Conservation (phyloP, 345 rosid species). For the thale cress (Arabidopsis thaliana) region DNA sequence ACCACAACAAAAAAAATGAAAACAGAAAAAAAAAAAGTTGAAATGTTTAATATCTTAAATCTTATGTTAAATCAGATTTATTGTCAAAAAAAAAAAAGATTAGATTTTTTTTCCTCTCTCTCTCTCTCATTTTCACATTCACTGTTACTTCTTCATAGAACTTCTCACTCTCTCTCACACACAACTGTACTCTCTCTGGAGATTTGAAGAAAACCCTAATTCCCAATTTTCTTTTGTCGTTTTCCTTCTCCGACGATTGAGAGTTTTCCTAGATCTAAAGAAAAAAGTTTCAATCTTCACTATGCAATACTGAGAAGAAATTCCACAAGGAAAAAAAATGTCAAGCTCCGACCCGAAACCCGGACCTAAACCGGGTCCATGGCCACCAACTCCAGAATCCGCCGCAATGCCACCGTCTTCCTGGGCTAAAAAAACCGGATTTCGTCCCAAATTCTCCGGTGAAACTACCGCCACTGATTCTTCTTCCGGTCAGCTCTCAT, state of each 20-base stretch:
- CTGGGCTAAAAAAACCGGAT: conserved; percentile 95
- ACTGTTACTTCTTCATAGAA: conserved; percentile 38
- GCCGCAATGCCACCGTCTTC: conserved; percentile 87
- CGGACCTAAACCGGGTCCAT: conserved; percentile 70
- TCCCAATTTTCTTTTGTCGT: conserved; percentile 37
- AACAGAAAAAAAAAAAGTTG: not conserved
- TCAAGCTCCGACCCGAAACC: conserved; percentile 70
- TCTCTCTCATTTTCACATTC: conserved; percentile 28
- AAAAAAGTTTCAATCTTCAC: not conserved
- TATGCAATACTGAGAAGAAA: conserved; percentile 25
- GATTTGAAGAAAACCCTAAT: conserved; percentile 42
- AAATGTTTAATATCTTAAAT: conserved; percentile 29
- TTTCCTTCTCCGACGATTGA: conserved; percentile 17
- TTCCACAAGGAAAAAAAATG: conserved; percentile 50
- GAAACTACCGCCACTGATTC: conserved; percentile 82
- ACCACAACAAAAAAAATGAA: not conserved
- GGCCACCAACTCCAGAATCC: conserved; percentile 79
- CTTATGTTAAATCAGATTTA: conserved; percentile 10
- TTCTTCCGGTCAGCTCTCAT: conserved; percentile 65
- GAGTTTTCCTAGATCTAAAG: conserved; percentile 34
- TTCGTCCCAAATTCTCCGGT: conserved; percentile 95
- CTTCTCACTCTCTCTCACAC: conserved; percentile 32
- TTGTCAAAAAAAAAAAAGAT: not conserved
- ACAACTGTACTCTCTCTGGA: conserved; percentile 31
- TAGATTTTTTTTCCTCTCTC: not conserved